Percentiles rank a stretch among this genome's conserved stretches.
These are phyloP conservation scores for Vickermania ingenoplastis DNA, from an alignment of 208 protist genomes.

Conservation along the genomic window DNA sequence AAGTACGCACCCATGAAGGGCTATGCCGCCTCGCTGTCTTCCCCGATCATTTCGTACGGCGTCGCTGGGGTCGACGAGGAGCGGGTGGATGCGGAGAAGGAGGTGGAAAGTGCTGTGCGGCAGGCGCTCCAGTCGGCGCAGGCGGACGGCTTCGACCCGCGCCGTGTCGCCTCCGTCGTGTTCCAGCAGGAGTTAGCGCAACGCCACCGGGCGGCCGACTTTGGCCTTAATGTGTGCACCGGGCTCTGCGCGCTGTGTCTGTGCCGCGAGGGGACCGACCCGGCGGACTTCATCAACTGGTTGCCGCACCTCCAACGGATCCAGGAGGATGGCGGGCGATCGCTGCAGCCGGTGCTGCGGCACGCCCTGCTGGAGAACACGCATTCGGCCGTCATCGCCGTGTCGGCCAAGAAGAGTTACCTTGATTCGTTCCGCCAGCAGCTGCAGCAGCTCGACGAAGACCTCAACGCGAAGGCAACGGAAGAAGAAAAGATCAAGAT, in stretches of 20 bases:
- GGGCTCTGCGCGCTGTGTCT: constrained; percentile 62
- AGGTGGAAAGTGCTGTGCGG: constrained; percentile 53
- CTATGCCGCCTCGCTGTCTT: constrained; percentile 75
- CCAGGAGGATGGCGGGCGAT: constrained; percentile 32
- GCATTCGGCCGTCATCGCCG: constrained; percentile 51
- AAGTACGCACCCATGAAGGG: constrained; percentile 78
- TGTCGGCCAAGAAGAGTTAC: constrained; percentile 58
- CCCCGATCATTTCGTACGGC: constrained; percentile 80
- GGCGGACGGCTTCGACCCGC: constrained; percentile 74
- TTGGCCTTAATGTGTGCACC: constrained; percentile 76
- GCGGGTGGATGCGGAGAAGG: constrained; percentile 35
- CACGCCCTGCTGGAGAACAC: constrained; percentile 60
- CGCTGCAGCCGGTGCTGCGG: constrained; percentile 60
- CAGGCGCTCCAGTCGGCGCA: constrained; percentile 41
- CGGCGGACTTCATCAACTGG: constrained; percentile 82
- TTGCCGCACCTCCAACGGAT: constrained; percentile 63
- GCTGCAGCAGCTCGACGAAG: constrained; percentile 38
- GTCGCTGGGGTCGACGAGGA: constrained; percentile 78
- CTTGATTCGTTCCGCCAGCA: constrained; percentile 52
- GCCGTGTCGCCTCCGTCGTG: constrained; percentile 73
- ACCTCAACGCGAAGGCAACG: constrained; percentile 43
- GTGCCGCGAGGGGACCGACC: constrained; percentile 59
- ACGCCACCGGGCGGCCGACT: constrained; percentile 78
- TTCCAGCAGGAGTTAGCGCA: constrained; percentile 87
- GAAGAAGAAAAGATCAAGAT: constrained; percentile 41